A percentile compares a stretch with the other conserved stretches of the same genome.
Evolutionary conservation across 768 basidiomycete species (phyloP).

Genomic region (Pisolithus orientalis): DNA sequence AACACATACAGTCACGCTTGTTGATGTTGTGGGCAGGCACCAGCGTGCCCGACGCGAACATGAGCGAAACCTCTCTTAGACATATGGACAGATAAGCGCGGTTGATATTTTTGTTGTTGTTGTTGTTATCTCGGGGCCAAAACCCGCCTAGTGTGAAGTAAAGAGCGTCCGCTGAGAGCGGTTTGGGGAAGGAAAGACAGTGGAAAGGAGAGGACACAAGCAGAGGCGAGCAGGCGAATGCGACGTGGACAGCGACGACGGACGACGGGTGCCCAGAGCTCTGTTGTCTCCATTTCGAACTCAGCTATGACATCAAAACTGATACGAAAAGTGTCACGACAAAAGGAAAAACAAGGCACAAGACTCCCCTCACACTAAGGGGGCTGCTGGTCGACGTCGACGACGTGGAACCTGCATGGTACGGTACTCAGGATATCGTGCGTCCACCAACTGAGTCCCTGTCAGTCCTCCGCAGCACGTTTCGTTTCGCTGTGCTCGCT

Average conservation of each 20-base stretch:
- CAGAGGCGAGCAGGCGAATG: slow-evolving; percentile 6
- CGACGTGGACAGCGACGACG: slow-evolving; percentile 1
- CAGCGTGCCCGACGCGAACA: slow-evolving; percentile 20
- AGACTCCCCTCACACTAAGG: background rate
- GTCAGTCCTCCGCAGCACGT: background rate
- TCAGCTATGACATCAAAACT: background rate
- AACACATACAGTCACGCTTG: slow-evolving; percentile 23
- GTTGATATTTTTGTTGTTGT: slow-evolving; percentile 3
- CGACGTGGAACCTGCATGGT: background rate
- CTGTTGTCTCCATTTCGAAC: background rate
- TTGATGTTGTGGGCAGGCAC: slow-evolving; percentile 9
- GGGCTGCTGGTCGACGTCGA: background rate
- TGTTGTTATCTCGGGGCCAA: slow-evolving; percentile 1
- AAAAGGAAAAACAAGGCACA: background rate
- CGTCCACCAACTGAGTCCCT: background rate
- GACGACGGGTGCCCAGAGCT: slow-evolving; percentile 1
- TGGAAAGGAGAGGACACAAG: slow-evolving; percentile 13
- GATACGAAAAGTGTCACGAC: background rate
- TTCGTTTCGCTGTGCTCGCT: too few relatives aligned
- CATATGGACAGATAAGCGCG: slow-evolving; percentile 13
- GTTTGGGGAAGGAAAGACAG: slow-evolving; percentile 3
- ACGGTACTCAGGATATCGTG: background rate
- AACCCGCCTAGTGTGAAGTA: slow-evolving; percentile 8
- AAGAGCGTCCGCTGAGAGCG: slow-evolving; percentile 26
- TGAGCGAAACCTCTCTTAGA: slow-evolving; percentile 23